Percentiles rank a stretch among this genome's conserved stretches.
Conservation (phyloP, 495 filamentous ascomycete species). For the Sphaerosporella brunnea region DNA sequence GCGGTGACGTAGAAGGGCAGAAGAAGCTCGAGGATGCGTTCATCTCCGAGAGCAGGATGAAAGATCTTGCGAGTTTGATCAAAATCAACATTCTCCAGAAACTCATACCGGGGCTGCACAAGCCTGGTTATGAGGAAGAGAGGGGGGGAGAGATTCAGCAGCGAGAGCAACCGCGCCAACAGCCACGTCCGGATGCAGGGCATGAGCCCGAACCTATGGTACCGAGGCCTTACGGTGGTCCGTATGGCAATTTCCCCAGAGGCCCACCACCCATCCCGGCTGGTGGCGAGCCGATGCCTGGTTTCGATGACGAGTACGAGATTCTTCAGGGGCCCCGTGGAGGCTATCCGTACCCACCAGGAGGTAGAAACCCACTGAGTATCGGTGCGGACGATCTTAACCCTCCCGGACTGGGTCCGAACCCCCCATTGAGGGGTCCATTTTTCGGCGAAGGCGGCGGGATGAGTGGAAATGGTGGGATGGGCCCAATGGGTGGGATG, state of each 20-base stretch:
- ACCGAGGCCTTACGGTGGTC: slow-evolving; percentile 25
- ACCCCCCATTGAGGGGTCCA: slow-evolving; percentile 57
- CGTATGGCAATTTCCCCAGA: slow-evolving; percentile 1
- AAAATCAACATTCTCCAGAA: slow-evolving; percentile 66
- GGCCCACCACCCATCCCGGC: slow-evolving; percentile 40
- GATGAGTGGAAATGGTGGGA: slow-evolving; percentile 44
- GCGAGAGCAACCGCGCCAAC: slow-evolving; percentile 15
- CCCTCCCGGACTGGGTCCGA: slow-evolving; percentile 65
- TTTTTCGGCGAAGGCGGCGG: slow-evolving; percentile 35
- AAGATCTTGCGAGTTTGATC: slow-evolving; percentile 47
- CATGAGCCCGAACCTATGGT: slow-evolving; percentile 37
- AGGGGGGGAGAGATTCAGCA: neutral
- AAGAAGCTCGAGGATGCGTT: slow-evolving; percentile 48
- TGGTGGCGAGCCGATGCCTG: slow-evolving; percentile 70
- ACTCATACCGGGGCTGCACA: slow-evolving; percentile 52
- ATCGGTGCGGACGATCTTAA: slow-evolving; percentile 78
- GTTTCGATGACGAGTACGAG: slow-evolving; percentile 87
- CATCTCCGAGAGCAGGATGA: slow-evolving; percentile 48
- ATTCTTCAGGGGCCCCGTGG: slow-evolving; percentile 50
- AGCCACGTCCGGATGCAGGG: slow-evolving; percentile 24
- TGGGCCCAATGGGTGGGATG: no score
- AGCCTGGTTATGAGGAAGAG: slow-evolving; percentile 58
- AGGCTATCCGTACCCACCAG: slow-evolving; percentile 26
- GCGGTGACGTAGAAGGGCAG: slow-evolving; percentile 19
- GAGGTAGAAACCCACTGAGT: slow-evolving; percentile 39